A percentile compares a stretch with the other conserved stretches of the same genome.
Evolutionary conservation across 176 grass and related monocot species (phyloP).

Genomic region (Oryza australiensis): DNA sequence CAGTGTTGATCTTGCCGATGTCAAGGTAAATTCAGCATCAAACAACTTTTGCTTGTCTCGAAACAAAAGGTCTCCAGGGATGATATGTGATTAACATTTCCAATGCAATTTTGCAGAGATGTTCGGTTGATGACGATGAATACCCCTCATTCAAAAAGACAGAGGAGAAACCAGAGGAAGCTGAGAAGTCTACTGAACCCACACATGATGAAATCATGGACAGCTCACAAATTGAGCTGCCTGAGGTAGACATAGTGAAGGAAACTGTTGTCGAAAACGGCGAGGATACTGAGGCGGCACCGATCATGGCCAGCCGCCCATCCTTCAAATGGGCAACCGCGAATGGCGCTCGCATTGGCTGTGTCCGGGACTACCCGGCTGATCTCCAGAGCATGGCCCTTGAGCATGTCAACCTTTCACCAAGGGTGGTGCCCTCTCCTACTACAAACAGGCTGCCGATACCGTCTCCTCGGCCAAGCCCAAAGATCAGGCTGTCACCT

Average conservation of each 20-base stretch:
- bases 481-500: conserved; percentile 65
- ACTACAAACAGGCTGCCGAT: conserved; percentile 51
- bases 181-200: background rate
- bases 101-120: conserved; percentile 46
- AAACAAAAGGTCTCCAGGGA: background rate
- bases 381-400: conserved; percentile 78
- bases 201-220: conserved; percentile 9
- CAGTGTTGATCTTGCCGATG: conserved; percentile 76
- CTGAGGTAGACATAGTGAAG: conserved; percentile 39
- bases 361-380: conserved; percentile 73
- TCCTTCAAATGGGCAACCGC: conserved; percentile 76
- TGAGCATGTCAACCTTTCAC: conserved; percentile 94
- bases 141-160: conserved; percentile 44
- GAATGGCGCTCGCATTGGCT: conserved; percentile 68
- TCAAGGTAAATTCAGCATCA: conserved; percentile 64
- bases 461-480: conserved; percentile 81
- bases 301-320: conserved; percentile 23
- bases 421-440: conserved; percentile 52
- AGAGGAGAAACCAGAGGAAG: conserved; percentile 7
- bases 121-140: conserved; percentile 85
- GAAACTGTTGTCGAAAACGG: background rate
- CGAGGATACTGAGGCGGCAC: background rate
- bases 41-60: background rate
- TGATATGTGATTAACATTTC: conserved; percentile 18
- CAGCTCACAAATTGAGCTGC: conserved; percentile 5